Evolutionary conservation across 257 asterid species (phyloP), one percentile per base, ranked within the genome.

Genomic region (Solanum virginianum): DNA sequence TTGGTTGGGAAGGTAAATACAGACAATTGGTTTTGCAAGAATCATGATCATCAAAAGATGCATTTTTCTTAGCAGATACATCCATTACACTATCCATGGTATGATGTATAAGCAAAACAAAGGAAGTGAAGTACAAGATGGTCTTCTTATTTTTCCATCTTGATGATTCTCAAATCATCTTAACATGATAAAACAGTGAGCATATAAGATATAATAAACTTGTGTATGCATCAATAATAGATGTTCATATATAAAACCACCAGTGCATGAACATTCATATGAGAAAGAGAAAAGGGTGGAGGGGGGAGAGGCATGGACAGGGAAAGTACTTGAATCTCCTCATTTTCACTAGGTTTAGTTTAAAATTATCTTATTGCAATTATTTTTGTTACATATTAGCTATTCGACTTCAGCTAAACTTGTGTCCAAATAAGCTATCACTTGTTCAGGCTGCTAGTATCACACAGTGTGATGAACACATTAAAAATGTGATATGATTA

Each of bases 1-100:
- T 47, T 92, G 90, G 83, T 91, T 8, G 92, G 92, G 43, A 88
- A 91, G 92, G 95, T 90, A 86, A 85, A 18, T 39, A 59, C 20
- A 51, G 16, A 74, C 26, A 55, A 4, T 39, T 84, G 63, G 22
- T 75, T 56, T 41, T 17, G 1, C 75, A 24, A 10, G 22, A 14
- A 75, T 14, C 62, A 24, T 24, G 81, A 22, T 75, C 81, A 75
- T 49, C 62, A 16, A 24, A 47, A 22, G 60, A 75, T 75, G 62
- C 22, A 24, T 75, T 49, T 72, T 49, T 15, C 4, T 75, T 43
- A 43, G 0, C 3, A 71, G 55, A 71, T 41, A 71, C 80, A 71
- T 71, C 32, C 32, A 20, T 71, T 71, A 71, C 32, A 71, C 56
- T 71, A 41, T 11, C 29, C 54, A 70, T 39, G 54, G 79, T 15